A percentile compares a stretch with the other conserved stretches of the same genome.
These are phyloP conservation scores for Zopfia rhizophila DNA, from an alignment of 2,329 filamentous ascomycete genomes.

Conservation along the genomic window DNA sequence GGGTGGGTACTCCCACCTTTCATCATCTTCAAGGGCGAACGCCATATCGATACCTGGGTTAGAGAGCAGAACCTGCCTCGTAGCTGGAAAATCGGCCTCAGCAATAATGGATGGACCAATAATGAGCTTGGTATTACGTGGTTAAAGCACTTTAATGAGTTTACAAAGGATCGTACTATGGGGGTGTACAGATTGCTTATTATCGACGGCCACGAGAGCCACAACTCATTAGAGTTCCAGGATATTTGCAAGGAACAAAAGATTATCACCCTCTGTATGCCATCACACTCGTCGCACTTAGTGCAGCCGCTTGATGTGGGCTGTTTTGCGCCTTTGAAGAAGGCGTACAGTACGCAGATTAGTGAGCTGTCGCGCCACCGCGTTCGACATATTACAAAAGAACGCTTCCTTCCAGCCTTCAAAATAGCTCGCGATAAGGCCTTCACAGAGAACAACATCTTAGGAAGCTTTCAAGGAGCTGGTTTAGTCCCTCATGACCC, in stretches of 20 bases:
- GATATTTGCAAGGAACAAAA: conserved; percentile 45
- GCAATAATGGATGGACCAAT: conserved; percentile 45
- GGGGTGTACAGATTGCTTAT: conserved; percentile 47
- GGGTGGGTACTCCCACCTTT: conserved; percentile 21
- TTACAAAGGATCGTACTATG: conserved; percentile 29
- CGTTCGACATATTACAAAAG: conserved; percentile 41
- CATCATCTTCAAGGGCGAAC: conserved; percentile 18
- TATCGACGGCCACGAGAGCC: conserved; percentile 47
- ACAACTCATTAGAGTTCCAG: conserved; percentile 47
- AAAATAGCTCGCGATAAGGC: conserved; percentile 27
- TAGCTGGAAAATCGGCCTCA: conserved; percentile 39
- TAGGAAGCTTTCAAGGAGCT: conserved; percentile 36
- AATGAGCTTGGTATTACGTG: conserved; percentile 44
- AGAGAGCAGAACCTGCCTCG: conserved; percentile 20
- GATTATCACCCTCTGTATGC: conserved; percentile 50
- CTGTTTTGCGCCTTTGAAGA: conserved; percentile 48
- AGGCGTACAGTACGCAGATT: conserved; percentile 39
- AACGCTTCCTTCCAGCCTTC: conserved; percentile 27
- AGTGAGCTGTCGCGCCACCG: conserved; percentile 34
- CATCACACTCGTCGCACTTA: conserved; percentile 45
- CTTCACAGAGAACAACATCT: conserved; percentile 37
- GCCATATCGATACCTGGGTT: conserved; percentile 15
- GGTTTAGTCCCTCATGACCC: conserved; percentile 42
- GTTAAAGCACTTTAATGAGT: conserved; percentile 47
- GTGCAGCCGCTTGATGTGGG: conserved; percentile 51